Evolutionary conservation across 495 filamentous ascomycete genomes (phyloP), one percentile per base, ranked within the genome.

Genomic region (Lasiosphaeris hirsuta): DNA sequence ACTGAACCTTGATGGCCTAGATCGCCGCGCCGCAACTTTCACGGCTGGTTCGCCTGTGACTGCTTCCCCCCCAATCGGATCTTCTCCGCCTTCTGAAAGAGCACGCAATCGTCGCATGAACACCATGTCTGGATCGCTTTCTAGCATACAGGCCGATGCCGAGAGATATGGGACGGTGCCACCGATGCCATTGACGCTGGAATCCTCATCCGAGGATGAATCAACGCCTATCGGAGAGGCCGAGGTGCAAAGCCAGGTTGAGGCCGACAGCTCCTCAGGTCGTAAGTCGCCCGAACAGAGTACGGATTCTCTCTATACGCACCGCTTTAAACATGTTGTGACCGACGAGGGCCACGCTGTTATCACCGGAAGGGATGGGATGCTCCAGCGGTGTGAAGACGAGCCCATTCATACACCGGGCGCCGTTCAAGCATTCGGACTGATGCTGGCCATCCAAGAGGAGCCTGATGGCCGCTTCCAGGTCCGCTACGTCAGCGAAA

Each of bases 371-470:
- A 78, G 88, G 51, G 81, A 87, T 52, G 84, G 86, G 2, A 81
- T 72, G 1, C 74, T 93, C 40, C 88, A 92, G 62, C 72, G 82
- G 40, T 96, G 90, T 69, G 93, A 97, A 70, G 93, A 97, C 69
- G 93, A 96, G 62, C 91, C 93, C 0, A 96, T 96, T 40, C 90
- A 91, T 61, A 88, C 90, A 11, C 93, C 93, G 0, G 92, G 92
- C 11, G 90, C 92, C n/a, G 76, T 96, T 1, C 93, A 97, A 62
- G 76, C 81, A 7, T 97, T 96, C 67, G 92, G 93, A 2, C 73
- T 89, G 3, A 72, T 96, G 48, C 61, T 97, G 18, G 92, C 86
- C 0, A 63, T 96, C n/a, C 78, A 84, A 45, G 90, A 96, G 65
- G 80, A 87, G 44, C 64, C 75, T 0, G 87, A 87, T 17, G 85